phyloP scores from a whole-genome alignment of 306 rosid species.

The Trichosanthes truncata region DNA sequence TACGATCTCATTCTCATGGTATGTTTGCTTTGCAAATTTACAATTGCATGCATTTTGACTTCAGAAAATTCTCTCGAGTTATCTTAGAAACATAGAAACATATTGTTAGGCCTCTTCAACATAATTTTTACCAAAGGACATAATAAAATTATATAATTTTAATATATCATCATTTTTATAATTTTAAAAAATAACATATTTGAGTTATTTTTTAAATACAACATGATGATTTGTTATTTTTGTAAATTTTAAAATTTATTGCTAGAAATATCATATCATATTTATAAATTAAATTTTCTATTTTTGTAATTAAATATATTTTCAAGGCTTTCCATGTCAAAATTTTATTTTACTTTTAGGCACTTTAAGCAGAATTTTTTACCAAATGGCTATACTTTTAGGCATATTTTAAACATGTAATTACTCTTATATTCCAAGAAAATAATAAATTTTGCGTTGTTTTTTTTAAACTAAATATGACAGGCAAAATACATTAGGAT shows the following conservation, averaged over 20 bases:
- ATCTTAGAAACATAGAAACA: not conserved
- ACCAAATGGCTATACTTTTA: no score
- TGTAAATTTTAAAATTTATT: not conserved
- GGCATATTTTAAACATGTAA: not conserved
- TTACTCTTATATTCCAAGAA: not conserved
- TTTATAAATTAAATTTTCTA: not conserved
- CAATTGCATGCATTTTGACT: not conserved
- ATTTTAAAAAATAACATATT: not conserved
- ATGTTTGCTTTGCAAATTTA: slow-evolving; percentile 7
- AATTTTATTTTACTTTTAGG: no score
- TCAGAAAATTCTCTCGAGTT: not conserved
- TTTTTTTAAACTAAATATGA: no score
- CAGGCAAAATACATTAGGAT: not conserved
- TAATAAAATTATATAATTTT: not conserved
- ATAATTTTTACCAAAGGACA: not conserved
- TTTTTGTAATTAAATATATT: not conserved
- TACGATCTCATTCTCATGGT: slow-evolving; percentile 84
- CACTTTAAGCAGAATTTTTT: no score
- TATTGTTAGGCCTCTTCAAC: not conserved
- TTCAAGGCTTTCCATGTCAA: not conserved
- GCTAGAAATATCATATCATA: not conserved
- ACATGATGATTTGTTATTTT: no score
- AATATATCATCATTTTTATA: not conserved
- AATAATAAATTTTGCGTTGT: no score
- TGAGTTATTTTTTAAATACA: no score